Conservation (phyloP, 2,329 filamentous ascomycete species). For the Pseudopyricularia cyperi region DNA sequence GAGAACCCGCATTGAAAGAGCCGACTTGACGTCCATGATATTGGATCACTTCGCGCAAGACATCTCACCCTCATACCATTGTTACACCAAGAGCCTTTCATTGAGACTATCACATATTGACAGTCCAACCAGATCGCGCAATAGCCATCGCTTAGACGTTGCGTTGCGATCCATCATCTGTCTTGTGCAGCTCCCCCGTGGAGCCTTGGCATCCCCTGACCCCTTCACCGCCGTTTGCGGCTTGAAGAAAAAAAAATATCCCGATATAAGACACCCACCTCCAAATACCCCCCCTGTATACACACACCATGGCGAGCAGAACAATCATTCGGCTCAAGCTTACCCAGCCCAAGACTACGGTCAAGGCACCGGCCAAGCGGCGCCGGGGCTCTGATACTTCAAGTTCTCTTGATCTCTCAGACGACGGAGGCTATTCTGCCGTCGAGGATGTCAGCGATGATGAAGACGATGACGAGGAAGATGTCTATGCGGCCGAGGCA, state of each 20-base stretch:
- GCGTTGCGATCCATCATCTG: not conserved
- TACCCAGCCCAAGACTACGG: conserved; percentile 8
- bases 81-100: not conserved
- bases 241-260: conserved; percentile 5
- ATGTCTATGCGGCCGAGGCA: conserved; percentile 69
- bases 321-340: conserved; percentile 30
- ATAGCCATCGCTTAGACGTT: not conserved
- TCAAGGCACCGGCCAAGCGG: conserved; percentile 19
- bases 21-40: not conserved
- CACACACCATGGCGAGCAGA: conserved; percentile 36
- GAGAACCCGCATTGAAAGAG: not conserved
- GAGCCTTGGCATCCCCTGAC: not conserved
- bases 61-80: not conserved
- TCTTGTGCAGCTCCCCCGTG: not conserved
- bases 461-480: conserved; percentile 65
- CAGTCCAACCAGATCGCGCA: not conserved
- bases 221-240: conserved; percentile 24
- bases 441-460: conserved; percentile 71
- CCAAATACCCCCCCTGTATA: conserved; percentile 3
- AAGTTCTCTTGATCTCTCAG: conserved; percentile 45
- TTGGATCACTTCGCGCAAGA: not conserved
- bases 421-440: conserved; percentile 60
- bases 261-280: conserved; percentile 2
- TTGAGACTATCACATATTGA: not conserved
- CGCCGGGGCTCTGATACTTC: conserved; percentile 30